Conservation (phyloP, 345 rosid species). For the Melastoma malabathricum region DNA sequence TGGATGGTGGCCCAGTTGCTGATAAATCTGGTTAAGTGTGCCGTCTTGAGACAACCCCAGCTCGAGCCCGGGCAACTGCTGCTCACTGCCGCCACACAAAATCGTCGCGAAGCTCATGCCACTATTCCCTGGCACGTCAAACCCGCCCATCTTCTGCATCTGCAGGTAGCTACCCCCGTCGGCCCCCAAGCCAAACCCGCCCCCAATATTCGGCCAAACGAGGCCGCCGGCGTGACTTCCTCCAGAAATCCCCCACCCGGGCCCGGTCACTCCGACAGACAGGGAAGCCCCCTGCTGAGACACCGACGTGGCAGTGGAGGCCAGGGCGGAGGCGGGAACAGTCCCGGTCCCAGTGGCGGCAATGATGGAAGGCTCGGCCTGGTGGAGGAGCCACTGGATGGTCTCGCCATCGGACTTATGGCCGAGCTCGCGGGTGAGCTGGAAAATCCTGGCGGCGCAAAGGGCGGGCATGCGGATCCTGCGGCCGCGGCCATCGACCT, state of each 20-base stretch:
- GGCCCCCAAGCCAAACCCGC: conserved; percentile 28
- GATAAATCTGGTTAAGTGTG: conserved; percentile 70
- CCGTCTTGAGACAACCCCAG: conserved; percentile 91
- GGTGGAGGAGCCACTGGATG: conserved; percentile 90
- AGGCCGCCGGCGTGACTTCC: conserved; percentile 29
- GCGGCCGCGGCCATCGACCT: conserved; percentile 90
- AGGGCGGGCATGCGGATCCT: conserved; percentile 98
- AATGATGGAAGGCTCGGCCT: conserved; percentile 85
- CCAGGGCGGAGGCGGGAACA: conserved; percentile 88
- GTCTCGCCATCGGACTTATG: conserved; percentile 98
- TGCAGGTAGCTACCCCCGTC: conserved; percentile 40
- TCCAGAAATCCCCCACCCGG: too few relatives aligned
- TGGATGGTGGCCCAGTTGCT: conserved; percentile 75
- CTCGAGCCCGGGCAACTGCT: conserved; percentile 81
- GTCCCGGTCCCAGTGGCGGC: conserved; percentile 93
- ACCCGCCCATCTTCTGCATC: conserved; percentile 63
- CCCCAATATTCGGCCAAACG: conserved; percentile 41
- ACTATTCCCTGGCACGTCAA: conserved; percentile 50
- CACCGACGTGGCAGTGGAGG: conserved; percentile 43
- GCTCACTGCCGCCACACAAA: conserved; percentile 33
- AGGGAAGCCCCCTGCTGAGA: conserved; percentile 53
- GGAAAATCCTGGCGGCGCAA: conserved; percentile 94
- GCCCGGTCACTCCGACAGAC: conserved; percentile 32
- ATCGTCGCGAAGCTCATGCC: conserved; percentile 73
- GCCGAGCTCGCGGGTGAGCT: conserved; percentile 91